These are phyloP conservation scores for Globisporangium emineosum DNA, from an alignment of 352 stramenopile species.

Conservation along the genomic window DNA sequence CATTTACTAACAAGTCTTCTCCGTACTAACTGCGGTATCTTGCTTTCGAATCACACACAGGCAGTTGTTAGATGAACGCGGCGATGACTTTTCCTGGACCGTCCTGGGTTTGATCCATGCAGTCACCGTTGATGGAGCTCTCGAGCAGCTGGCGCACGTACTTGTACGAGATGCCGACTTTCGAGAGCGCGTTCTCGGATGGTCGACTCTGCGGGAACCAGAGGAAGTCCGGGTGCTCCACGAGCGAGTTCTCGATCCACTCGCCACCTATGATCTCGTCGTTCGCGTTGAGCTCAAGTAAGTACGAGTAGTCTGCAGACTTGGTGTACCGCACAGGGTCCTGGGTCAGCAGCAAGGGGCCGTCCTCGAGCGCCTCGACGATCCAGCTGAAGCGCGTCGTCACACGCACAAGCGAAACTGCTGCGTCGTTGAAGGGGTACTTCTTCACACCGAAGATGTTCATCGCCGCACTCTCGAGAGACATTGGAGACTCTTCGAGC, in stretches of 20 bases:
- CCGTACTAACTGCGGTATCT: neutral
- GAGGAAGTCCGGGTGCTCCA: conserved; percentile 12
- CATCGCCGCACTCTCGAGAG: conserved; percentile 24
- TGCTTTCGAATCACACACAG: no score
- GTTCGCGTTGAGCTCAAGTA: conserved; percentile 13
- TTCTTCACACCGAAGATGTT: conserved; percentile 37
- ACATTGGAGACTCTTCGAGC: conserved; percentile 31
- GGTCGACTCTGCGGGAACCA: conserved; percentile 8
- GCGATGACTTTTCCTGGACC: neutral
- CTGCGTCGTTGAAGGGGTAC: conserved; percentile 59
- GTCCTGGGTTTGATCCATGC: conserved; percentile 6
- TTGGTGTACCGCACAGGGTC: conserved; percentile 5
- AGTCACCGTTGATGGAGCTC: conserved; percentile 12
- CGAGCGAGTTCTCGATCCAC: conserved; percentile 12
- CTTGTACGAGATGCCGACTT: conserved; percentile 12
- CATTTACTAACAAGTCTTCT: neutral
- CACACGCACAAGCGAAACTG: conserved; percentile 40
- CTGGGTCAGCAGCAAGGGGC: conserved; percentile 15
- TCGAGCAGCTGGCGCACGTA: conserved; percentile 6
- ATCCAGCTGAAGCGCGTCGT: conserved; percentile 54
- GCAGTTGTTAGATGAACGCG: neutral
- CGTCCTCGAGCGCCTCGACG: conserved; percentile 44
- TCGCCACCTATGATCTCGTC: conserved; percentile 14
- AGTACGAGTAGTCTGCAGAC: conserved; percentile 6
- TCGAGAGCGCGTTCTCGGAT: neutral